Conservation (phyloP, 352 stramenopile genomes). For the Aphanomyces cochlioides region DNA sequence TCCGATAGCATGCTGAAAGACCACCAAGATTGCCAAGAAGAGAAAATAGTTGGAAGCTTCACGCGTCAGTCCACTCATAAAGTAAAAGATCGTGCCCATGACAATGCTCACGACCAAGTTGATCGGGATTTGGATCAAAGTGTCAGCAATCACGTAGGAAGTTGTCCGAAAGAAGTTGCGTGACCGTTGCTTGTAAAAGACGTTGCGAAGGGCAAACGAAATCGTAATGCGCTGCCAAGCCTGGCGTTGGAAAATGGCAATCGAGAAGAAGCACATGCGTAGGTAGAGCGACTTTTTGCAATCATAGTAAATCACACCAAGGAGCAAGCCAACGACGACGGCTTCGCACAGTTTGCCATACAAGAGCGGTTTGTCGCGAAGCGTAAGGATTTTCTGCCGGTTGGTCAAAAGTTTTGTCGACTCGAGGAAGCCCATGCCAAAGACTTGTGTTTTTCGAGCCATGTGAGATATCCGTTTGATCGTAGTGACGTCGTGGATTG, state of each 20-base stretch:
- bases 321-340: slow-evolving; percentile 68
- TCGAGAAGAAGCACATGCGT: slow-evolving; percentile 72
- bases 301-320: slow-evolving; percentile 72
- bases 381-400: slow-evolving; percentile 60
- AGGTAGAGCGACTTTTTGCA: slow-evolving; percentile 56
- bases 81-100: slow-evolving; percentile 82
- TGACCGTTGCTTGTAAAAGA: slow-evolving; percentile 88
- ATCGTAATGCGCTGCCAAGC: slow-evolving; percentile 65
- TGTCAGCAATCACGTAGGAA: slow-evolving; percentile 72
- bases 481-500: slow-evolving; percentile 16
- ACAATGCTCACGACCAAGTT: slow-evolving; percentile 60
- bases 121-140: slow-evolving; percentile 53
- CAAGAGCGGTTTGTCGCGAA: slow-evolving; percentile 54
- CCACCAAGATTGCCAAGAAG: slow-evolving; percentile 68
- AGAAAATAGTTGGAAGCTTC: slow-evolving; percentile 69
- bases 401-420: slow-evolving; percentile 54
- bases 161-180: slow-evolving; percentile 86
- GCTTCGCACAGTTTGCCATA: slow-evolving; percentile 64
- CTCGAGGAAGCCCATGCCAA: slow-evolving; percentile 43
- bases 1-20: slow-evolving; percentile 68
- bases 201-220: slow-evolving; percentile 62
- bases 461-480: slow-evolving; percentile 25
- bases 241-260: slow-evolving; percentile 68
- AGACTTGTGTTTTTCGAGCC: slow-evolving; percentile 35
- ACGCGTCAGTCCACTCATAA: slow-evolving; percentile 75